phyloP scores from a whole-genome alignment of 2,329 filamentous ascomycete species.

The Aspergillus sclerotialis region DNA sequence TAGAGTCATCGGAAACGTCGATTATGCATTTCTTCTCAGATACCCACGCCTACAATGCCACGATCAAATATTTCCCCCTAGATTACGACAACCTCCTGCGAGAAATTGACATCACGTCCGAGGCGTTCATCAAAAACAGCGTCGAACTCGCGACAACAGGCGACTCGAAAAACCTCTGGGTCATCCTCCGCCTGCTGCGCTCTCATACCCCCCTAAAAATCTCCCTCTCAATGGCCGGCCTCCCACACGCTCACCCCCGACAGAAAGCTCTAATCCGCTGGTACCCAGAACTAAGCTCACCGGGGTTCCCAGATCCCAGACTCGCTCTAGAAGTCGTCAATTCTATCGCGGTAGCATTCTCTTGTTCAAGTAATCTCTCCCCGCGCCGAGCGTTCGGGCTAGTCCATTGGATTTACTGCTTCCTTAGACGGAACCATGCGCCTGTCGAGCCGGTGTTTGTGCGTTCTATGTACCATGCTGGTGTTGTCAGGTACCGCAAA shows the following conservation, averaged over 20 bases:
- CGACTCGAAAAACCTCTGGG: constrained; percentile 18
- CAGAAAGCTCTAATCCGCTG: constrained; percentile 21
- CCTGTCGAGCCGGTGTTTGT: constrained; percentile 38
- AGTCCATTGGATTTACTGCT: constrained; percentile 42
- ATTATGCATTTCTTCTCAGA: constrained; percentile 23
- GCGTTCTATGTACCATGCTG: constrained; percentile 45
- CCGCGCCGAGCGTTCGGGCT: constrained; percentile 39
- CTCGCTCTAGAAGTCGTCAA: constrained; percentile 39
- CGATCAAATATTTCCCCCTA: constrained; percentile 18
- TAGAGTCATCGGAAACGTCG: constrained; percentile 20
- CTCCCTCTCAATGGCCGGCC: constrained; percentile 23
- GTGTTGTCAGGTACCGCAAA: constrained; percentile 38
- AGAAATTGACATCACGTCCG: constrained; percentile 27
- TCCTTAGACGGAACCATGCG: constrained; percentile 35
- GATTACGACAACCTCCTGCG: constrained; percentile 24
- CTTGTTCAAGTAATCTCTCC: constrained; percentile 27
- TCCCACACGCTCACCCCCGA: constrained; percentile 12
- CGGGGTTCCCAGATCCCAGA: constrained; percentile 23
- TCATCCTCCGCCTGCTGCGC: constrained; percentile 26
- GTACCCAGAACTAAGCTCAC: constrained; percentile 12
- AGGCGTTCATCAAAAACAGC: constrained; percentile 22
- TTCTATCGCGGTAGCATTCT: constrained; percentile 38
- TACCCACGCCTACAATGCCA: constrained; percentile 18
- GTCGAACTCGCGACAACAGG: constrained; percentile 25
- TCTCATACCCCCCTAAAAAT: constrained; percentile 33